These are phyloP conservation scores for Aureobasidium sp. DNA, from an alignment of 2,329 filamentous ascomycete species.

Conservation along the genomic window DNA sequence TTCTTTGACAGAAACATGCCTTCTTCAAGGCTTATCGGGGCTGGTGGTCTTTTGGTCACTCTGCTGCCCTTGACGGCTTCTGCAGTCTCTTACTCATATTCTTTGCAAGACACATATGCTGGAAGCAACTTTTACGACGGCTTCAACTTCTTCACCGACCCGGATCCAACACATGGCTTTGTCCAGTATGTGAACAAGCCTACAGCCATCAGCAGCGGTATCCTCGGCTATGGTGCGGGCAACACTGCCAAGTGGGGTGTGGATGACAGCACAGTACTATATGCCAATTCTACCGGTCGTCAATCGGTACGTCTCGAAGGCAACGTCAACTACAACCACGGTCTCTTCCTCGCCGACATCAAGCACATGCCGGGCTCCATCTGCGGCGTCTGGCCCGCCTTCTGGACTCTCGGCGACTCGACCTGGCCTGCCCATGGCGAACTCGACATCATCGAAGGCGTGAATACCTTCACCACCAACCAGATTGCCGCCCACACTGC, in stretches of 20 bases:
- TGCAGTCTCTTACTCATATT: constrained; percentile 20
- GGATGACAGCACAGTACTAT: constrained; percentile 12
- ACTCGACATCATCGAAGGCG: constrained; percentile 43
- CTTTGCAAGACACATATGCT: constrained; percentile 43
- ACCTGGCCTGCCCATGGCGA: constrained; percentile 37
- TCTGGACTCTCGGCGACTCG: constrained; percentile 28
- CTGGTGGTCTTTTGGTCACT: neutral
- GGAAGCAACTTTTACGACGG: constrained; percentile 43
- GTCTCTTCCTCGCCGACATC: constrained; percentile 44
- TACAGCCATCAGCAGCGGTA: constrained; percentile 39
- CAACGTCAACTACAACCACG: constrained; percentile 39
- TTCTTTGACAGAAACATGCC: neutral
- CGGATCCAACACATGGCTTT: constrained; percentile 68
- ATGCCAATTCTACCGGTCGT: constrained; percentile 24
- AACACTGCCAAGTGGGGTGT: constrained; percentile 17
- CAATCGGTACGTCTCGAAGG: constrained; percentile 41
- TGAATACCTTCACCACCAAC: constrained; percentile 36
- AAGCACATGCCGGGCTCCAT: constrained; percentile 44
- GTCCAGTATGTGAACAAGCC: constrained; percentile 59
- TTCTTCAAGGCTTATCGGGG: neutral
- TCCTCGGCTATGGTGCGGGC: constrained; percentile 19
- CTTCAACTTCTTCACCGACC: constrained; percentile 45
- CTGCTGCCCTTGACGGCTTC: constrained; percentile 5
- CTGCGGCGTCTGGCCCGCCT: constrained; percentile 44
- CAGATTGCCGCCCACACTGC: constrained; percentile 18